A percentile compares a stretch with the other conserved stretches of the same genome.
phyloP scores from a whole-genome alignment of 176 grass and related monocot genomes.

The Otatea glauca region DNA sequence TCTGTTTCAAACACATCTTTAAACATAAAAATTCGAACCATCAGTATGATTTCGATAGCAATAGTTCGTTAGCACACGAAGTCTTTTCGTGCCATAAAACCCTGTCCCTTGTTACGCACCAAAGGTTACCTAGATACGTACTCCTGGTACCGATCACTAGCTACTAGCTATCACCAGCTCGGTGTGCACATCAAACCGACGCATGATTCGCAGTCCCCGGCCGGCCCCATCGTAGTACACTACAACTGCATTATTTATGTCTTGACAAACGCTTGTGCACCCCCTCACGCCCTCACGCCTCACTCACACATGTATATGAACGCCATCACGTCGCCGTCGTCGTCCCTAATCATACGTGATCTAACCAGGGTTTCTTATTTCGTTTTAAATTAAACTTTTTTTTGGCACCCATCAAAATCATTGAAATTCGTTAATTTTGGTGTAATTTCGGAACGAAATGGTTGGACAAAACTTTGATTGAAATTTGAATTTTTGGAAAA shows the following conservation, averaged over 20 bases:
- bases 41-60: background rate
- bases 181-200: background rate
- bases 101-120: background rate
- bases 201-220: slow-evolving; percentile 2
- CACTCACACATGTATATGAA: background rate
- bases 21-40: background rate
- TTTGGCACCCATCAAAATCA: too few species aligned
- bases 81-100: background rate
- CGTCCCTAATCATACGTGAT: slow-evolving; percentile 29
- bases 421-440: too few species aligned
- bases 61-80: background rate
- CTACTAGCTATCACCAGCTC: background rate
- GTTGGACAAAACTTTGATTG: too few species aligned
- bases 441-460: too few species aligned
- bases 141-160: background rate
- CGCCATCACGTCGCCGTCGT: slow-evolving; percentile 30
- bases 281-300: background rate
- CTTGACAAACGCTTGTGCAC: slow-evolving; percentile 10
- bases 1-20: background rate
- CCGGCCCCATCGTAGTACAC: slow-evolving; percentile 11
- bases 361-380: background rate
- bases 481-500: too few species aligned
- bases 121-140: background rate
- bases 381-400: too few species aligned
- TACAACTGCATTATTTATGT: slow-evolving; percentile 46